Conservation (phyloP, 108 stramenopile genomes). For the Cyclotella baltica region DNA sequence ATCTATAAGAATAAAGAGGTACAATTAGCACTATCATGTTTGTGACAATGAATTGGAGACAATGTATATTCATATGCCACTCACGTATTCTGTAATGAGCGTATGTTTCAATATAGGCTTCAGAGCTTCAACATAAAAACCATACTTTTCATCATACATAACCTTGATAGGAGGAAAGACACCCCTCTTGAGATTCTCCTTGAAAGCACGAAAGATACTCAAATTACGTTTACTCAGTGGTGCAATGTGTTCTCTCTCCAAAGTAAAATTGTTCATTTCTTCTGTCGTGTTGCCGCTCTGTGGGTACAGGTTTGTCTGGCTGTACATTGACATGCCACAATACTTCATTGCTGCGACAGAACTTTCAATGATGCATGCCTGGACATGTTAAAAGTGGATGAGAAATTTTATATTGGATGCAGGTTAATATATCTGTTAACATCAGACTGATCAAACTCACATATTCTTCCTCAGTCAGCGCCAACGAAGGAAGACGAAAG, state of each 20-base stretch:
- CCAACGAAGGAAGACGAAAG: slow-evolving; percentile 34
- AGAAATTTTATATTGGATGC: background rate
- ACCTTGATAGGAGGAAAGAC: slow-evolving; percentile 54
- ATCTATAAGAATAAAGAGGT: background rate
- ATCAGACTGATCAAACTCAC: slow-evolving; percentile 17
- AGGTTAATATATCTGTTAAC: background rate
- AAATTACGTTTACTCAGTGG: slow-evolving; percentile 49
- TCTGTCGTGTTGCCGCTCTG: slow-evolving; percentile 9
- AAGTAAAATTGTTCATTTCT: slow-evolving; percentile 55
- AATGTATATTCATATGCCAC: background rate
- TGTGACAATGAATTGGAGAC: background rate
- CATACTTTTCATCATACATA: slow-evolving; percentile 44
- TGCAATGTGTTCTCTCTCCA: slow-evolving; percentile 44
- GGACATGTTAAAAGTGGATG: background rate
- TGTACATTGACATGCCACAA: slow-evolving; percentile 46
- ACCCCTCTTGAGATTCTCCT: slow-evolving; percentile 47
- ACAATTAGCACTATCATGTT: background rate
- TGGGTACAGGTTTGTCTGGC: slow-evolving; percentile 32
- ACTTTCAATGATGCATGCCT: slow-evolving; percentile 26
- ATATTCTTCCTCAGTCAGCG: slow-evolving; percentile 32
- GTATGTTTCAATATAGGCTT: slow-evolving; percentile 45
- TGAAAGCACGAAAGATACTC: slow-evolving; percentile 53
- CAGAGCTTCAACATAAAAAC: slow-evolving; percentile 57
- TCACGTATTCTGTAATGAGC: slow-evolving; percentile 51
- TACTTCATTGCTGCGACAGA: slow-evolving; percentile 54